Evolutionary conservation across 768 basidiomycete genomes (phyloP).

Genomic region (Termitomyces heimii): DNA sequence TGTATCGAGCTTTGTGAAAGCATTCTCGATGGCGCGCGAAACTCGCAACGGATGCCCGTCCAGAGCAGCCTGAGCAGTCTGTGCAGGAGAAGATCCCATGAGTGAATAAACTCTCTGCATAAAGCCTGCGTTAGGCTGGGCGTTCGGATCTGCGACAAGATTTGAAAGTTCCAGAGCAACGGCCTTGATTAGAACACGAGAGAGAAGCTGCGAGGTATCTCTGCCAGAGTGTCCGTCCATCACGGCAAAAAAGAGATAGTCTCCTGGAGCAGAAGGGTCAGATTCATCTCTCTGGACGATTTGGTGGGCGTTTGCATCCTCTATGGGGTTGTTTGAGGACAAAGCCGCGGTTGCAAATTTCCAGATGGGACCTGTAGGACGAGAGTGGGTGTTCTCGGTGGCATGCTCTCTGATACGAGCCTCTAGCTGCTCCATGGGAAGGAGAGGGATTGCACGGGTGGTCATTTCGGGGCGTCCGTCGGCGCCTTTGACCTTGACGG

Average conservation of each 20-base stretch:
- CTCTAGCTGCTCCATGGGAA: slow-evolving; percentile 51
- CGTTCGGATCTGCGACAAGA: slow-evolving; percentile 34
- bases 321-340: slow-evolving; percentile 85
- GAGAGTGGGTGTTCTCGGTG: slow-evolving; percentile 34
- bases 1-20: slow-evolving; percentile 80
- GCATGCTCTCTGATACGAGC: slow-evolving; percentile 53
- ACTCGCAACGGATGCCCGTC: slow-evolving; percentile 47
- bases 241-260: slow-evolving; percentile 80
- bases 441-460: slow-evolving; percentile 46
- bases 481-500: slow-evolving; percentile 45
- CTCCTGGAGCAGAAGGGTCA: slow-evolving; percentile 57
- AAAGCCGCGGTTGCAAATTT: slow-evolving; percentile 74
- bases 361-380: slow-evolving; percentile 60
- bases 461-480: slow-evolving; percentile 58
- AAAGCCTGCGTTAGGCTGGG: slow-evolving; percentile 23
- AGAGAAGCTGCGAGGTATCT: slow-evolving; percentile 80
- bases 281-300: slow-evolving; percentile 58
- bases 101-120: slow-evolving; percentile 33
- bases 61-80: slow-evolving; percentile 15
- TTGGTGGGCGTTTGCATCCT: slow-evolving; percentile 77
- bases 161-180: slow-evolving; percentile 70
- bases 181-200: slow-evolving; percentile 78
- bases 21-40: slow-evolving; percentile 62
- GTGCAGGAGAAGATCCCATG: slow-evolving; percentile 27
- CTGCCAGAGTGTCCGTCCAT: slow-evolving; percentile 90